Conservation (phyloP, 2,329 filamentous ascomycete genomes). For the Neoarthrinium moseri region DNA sequence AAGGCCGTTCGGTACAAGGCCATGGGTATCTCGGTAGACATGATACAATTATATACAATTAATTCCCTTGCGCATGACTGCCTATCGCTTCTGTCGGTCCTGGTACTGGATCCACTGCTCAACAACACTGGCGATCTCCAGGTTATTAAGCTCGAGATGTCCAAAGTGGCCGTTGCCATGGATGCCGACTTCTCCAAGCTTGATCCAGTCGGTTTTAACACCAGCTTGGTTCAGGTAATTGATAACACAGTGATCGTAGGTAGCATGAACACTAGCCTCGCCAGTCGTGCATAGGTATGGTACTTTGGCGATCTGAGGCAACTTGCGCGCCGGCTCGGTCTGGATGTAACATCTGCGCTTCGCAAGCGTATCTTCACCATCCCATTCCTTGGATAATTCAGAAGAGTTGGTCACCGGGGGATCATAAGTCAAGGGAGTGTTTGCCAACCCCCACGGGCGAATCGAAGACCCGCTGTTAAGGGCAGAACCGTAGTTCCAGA, state of each 20-base stretch:
- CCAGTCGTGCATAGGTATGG: conserved; percentile 45
- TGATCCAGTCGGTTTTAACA: conserved; percentile 39
- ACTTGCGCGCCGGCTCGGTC: conserved; percentile 28
- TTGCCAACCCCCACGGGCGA: conserved; percentile 25
- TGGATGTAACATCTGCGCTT: conserved; percentile 27
- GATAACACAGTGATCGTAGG: conserved; percentile 54
- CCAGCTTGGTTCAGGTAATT: conserved; percentile 47
- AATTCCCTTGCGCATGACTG: too few relatives aligned
- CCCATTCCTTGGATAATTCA: conserved; percentile 22
- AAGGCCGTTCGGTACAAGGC: too few relatives aligned
- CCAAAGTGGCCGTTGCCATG: conserved; percentile 51
- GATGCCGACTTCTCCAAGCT: conserved; percentile 42
- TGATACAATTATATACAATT: too few relatives aligned
- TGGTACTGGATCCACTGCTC: conserved; percentile 20
- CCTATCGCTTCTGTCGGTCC: conserved; percentile 6
- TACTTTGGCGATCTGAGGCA: conserved; percentile 43
- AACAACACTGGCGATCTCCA: conserved; percentile 67
- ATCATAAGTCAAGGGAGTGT: conserved; percentile 27
- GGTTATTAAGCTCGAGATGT: conserved; percentile 44
- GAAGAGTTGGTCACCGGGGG: conserved; percentile 20
- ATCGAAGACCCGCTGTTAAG: conserved; percentile 11
- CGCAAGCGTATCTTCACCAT: conserved; percentile 19
- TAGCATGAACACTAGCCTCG: conserved; percentile 49
- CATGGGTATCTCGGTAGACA: not conserved
- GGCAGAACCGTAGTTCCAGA: conserved; percentile 21